These are phyloP conservation scores for Theobroma cacao DNA, from an alignment of 345 rosid species.

Conservation along the genomic window DNA sequence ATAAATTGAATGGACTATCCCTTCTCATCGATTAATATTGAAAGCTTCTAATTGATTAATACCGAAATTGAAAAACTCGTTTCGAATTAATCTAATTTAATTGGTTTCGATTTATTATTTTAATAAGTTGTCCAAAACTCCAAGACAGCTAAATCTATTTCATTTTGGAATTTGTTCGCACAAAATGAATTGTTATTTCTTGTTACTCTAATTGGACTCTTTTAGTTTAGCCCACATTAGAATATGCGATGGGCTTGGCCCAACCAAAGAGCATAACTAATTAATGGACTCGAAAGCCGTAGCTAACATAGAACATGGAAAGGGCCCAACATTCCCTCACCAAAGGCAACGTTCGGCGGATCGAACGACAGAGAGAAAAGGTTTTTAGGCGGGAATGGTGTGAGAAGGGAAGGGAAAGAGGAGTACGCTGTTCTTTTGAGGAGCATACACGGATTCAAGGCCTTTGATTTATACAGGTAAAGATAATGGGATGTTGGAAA, in stretches of 20 bases:
- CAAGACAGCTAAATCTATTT: too few relatives aligned
- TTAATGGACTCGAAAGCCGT: neutral
- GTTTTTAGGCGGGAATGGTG: neutral
- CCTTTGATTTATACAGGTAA: neutral
- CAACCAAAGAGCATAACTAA: neutral
- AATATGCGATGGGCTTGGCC: neutral
- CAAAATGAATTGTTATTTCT: neutral
- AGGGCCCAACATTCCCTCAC: neutral
- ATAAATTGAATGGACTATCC: too few relatives aligned
- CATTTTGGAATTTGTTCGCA: too few relatives aligned
- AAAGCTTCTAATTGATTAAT: too few relatives aligned
- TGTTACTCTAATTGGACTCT: too few relatives aligned
- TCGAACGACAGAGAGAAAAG: neutral
- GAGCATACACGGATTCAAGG: neutral
- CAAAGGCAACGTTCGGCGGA: neutral
- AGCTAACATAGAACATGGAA: neutral
- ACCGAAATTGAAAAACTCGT: too few relatives aligned
- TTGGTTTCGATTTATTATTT: too few relatives aligned
- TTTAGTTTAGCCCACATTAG: neutral
- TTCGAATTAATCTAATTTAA: too few relatives aligned
- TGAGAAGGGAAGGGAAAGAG: neutral
- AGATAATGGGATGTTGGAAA: neutral
- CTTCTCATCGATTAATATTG: too few relatives aligned
- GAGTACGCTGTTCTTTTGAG: neutral
- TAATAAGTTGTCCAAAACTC: neutral